Conservation (phyloP, 306 rosid genomes). For the Pyrus communis region DNA sequence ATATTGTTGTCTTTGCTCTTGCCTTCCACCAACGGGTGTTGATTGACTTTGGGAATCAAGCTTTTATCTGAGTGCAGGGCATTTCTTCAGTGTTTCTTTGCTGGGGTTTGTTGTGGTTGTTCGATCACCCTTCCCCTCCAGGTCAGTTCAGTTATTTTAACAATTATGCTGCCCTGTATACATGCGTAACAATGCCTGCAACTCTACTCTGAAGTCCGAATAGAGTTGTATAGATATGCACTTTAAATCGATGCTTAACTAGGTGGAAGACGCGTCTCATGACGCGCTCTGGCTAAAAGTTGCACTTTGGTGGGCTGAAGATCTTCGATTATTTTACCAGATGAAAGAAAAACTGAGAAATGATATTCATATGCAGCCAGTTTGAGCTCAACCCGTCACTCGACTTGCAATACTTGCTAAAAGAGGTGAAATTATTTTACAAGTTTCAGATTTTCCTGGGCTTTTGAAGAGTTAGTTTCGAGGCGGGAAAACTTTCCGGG, state of each 20-base stretch:
- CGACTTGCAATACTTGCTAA: not conserved
- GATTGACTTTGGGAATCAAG: not conserved
- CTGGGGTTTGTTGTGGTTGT: slow-evolving; percentile 64
- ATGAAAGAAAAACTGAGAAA: not conserved
- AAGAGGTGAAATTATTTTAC: not conserved
- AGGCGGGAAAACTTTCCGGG: slow-evolving; percentile 21
- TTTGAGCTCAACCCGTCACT: not conserved
- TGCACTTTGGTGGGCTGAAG: too few relatives aligned
- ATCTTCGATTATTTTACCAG: not conserved
- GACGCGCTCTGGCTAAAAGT: too few relatives aligned
- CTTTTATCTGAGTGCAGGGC: slow-evolving; percentile 35
- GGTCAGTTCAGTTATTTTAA: slow-evolving; percentile 25
- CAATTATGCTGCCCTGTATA: not conserved
- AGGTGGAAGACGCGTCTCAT: too few relatives aligned
- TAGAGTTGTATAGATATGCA: too few relatives aligned
- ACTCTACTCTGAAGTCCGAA: too few relatives aligned
- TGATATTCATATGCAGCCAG: not conserved
- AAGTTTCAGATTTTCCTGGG: not conserved
- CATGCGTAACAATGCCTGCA: too few relatives aligned
- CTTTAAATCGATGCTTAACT: not conserved
- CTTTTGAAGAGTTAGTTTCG: not conserved
- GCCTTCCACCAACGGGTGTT: not conserved
- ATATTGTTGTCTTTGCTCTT: too few relatives aligned
- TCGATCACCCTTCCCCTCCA: slow-evolving; percentile 55
- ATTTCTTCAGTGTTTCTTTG: slow-evolving; percentile 49